Conservation (phyloP, 2,329 filamentous ascomycete genomes). For the Diaporthe sp. region DNA sequence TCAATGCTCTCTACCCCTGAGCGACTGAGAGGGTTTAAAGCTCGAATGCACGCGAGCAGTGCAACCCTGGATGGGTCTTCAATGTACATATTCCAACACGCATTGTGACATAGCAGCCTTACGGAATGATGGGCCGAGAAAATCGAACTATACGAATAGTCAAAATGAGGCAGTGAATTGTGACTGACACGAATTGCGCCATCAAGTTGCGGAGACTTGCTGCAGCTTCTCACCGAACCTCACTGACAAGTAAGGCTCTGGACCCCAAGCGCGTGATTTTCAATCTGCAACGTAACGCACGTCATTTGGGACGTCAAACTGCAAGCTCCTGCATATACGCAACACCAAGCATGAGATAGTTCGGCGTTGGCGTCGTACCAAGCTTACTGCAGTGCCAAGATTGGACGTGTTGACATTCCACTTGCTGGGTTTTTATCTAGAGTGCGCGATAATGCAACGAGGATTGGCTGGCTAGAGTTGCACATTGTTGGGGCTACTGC, state of each 20-base stretch:
- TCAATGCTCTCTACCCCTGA: constrained; percentile 38
- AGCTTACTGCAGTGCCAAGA: constrained; percentile 6
- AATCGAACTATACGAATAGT: not conserved
- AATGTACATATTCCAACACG: constrained; percentile 15
- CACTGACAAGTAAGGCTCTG: not conserved
- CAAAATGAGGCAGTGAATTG: too few species aligned
- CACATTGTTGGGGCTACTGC: constrained; percentile 30
- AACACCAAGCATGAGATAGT: constrained; percentile 1
- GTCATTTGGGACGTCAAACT: not conserved
- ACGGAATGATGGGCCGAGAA: not conserved
- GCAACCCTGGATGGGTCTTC: not conserved
- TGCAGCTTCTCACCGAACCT: not conserved
- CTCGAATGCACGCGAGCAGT: not conserved
- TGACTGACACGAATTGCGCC: too few species aligned
- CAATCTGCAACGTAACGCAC: not conserved
- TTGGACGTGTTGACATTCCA: constrained; percentile 18
- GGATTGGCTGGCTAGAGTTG: constrained; percentile 21
- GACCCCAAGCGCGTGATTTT: not conserved
- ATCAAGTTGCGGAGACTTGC: not conserved
- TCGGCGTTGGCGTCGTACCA: constrained; percentile 2
- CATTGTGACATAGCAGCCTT: not conserved
- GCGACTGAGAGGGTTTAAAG: not conserved
- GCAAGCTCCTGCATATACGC: not conserved
- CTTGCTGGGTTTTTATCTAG: not conserved
- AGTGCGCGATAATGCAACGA: not conserved